Percentiles rank a stretch among this genome's conserved stretches.
phyloP scores from a whole-genome alignment of 176 grass and related monocot genomes.

The Raddia distichophylla region DNA sequence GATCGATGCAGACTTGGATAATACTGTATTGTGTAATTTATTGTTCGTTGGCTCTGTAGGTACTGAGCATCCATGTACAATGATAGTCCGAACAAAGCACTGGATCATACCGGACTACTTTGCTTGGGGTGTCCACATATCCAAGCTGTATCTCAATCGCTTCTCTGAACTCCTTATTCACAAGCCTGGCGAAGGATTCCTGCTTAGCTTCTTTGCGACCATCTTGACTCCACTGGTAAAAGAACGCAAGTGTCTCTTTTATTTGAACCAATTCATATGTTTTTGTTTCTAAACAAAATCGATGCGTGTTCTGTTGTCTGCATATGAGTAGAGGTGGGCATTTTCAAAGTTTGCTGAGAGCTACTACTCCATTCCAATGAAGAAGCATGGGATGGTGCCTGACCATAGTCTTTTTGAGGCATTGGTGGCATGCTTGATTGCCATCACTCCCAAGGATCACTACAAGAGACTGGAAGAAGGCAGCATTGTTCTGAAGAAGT shows the following conservation, averaged over 20 bases:
- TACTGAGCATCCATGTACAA: slow-evolving; percentile 42
- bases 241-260: neutral
- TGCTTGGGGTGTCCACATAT: slow-evolving; percentile 49
- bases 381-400: slow-evolving; percentile 59
- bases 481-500: slow-evolving; percentile 62
- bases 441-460: slow-evolving; percentile 49
- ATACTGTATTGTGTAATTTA: neutral
- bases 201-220: slow-evolving; percentile 31
- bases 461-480: slow-evolving; percentile 64
- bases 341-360: slow-evolving; percentile 65
- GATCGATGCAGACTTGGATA: neutral
- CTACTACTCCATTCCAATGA: slow-evolving; percentile 58
- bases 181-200: slow-evolving; percentile 49
- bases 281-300: neutral
- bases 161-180: slow-evolving; percentile 50
- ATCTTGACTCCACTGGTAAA: slow-evolving; percentile 49
- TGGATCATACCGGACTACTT: slow-evolving; percentile 49
- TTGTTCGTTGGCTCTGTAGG: neutral
- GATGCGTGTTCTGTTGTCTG: neutral
- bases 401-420: slow-evolving; percentile 55
- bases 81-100: slow-evolving; percentile 46
- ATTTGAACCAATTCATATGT: neutral
- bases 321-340: slow-evolving; percentile 41
- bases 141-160: slow-evolving; percentile 35
- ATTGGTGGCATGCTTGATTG: slow-evolving; percentile 41